Percentiles rank a stretch among this genome's conserved stretches.
These are phyloP conservation scores for Colletotrichum sojae DNA, from an alignment of 2,329 filamentous ascomycete genomes.

Conservation along the genomic window DNA sequence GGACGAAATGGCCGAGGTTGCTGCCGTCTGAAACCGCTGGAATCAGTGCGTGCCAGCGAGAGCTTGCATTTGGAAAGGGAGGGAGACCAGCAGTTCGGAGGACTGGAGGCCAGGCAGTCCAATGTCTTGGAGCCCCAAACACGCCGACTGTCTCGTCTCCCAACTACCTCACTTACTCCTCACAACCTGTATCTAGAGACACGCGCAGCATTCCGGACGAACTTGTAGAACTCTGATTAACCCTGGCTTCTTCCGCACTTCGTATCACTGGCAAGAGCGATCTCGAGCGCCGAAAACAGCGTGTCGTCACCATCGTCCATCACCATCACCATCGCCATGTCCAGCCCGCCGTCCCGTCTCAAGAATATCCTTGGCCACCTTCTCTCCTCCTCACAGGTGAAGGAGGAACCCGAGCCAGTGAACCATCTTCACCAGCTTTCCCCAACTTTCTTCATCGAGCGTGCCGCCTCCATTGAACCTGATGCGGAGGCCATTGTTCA, in stretches of 20 bases:
- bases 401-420: slow-evolving; percentile 57
- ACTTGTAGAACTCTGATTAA: not conserved
- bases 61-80: not conserved
- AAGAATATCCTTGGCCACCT: slow-evolving; percentile 69
- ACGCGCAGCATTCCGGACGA: slow-evolving; percentile 13
- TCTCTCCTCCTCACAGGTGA: slow-evolving; percentile 49
- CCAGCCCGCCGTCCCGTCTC: slow-evolving; percentile 73
- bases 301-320: not conserved
- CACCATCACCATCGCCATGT: slow-evolving; percentile 64
- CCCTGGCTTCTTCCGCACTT: not conserved
- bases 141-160: not conserved
- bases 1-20: slow-evolving; percentile 11
- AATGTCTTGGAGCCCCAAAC: not conserved
- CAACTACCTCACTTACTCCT: slow-evolving; percentile 14
- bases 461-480: slow-evolving; percentile 90
- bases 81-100: not conserved
- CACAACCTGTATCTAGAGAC: slow-evolving; percentile 1
- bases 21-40: slow-evolving; percentile 28
- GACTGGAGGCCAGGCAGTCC: not conserved
- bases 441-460: slow-evolving; percentile 88
- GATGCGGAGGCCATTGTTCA: slow-evolving; percentile 89
- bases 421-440: slow-evolving; percentile 83
- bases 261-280: too few species aligned
- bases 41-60: not conserved
- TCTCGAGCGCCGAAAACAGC: not conserved